Evolutionary conservation across 2,329 filamentous ascomycete genomes (phyloP).

Genomic region (Ceratocystis cubensis): DNA sequence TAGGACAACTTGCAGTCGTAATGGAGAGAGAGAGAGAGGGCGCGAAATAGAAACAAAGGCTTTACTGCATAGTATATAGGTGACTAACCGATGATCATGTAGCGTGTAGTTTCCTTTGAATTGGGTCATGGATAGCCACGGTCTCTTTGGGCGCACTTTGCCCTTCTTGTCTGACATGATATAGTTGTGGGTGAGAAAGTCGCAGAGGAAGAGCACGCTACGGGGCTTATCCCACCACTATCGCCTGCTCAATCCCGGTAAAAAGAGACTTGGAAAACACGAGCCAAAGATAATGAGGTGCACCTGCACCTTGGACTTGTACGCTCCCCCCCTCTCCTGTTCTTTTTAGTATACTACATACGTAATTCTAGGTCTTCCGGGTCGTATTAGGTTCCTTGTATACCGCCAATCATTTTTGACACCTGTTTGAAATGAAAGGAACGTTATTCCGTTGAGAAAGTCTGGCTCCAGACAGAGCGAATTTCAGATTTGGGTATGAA

Average conservation of each 20-base stretch:
- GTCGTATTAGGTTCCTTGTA: background rate
- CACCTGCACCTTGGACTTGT: background rate
- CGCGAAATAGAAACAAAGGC: background rate
- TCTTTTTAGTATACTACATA: background rate
- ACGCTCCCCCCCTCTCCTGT: no score
- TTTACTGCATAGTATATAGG: no score
- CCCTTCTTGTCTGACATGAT: background rate
- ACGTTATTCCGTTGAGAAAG: background rate
- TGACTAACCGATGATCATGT: no score
- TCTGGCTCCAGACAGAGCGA: background rate
- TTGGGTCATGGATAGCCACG: background rate
- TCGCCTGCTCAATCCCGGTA: background rate
- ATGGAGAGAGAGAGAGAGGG: background rate
- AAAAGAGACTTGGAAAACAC: background rate
- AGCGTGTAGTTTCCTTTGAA: background rate
- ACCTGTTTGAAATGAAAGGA: conserved; percentile 10
- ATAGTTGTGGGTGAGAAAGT: background rate
- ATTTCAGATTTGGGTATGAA: background rate
- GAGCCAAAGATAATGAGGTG: background rate
- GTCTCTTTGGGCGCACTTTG: background rate
- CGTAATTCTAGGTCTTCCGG: background rate
- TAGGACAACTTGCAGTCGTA: background rate
- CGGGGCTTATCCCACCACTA: no score
- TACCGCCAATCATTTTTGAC: conserved; percentile 4
- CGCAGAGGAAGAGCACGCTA: background rate